These are phyloP conservation scores for Neurospora pannonica DNA, from an alignment of 495 filamentous ascomycete genomes.

Conservation along the genomic window DNA sequence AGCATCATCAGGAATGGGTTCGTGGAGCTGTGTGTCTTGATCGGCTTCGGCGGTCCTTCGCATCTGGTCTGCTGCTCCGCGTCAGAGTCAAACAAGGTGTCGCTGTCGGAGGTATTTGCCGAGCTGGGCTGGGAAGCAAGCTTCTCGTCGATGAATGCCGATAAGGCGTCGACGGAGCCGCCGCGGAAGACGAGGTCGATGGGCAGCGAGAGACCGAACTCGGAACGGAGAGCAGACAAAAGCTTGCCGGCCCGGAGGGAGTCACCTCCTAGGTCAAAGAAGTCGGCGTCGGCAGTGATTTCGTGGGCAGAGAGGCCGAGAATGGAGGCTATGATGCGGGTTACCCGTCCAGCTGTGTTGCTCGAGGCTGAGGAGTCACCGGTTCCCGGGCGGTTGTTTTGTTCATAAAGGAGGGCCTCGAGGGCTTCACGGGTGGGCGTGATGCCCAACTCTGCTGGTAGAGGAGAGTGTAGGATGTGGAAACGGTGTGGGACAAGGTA, in stretches of 20 bases:
- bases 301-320: conserved; percentile 16
- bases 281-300: conserved; percentile 22
- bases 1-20: conserved; percentile 27
- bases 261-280: conserved; percentile 37
- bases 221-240: conserved; percentile 27
- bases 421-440: not conserved
- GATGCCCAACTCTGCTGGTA: not conserved
- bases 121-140: conserved; percentile 8
- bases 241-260: conserved; percentile 35
- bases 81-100: not conserved
- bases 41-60: not conserved
- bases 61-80: not conserved
- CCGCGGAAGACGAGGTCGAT: conserved; percentile 33
- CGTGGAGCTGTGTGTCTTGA: conserved; percentile 29
- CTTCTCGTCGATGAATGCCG: conserved; percentile 15
- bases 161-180: conserved; percentile 20
- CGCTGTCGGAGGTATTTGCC: conserved; percentile 13
- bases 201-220: conserved; percentile 26
- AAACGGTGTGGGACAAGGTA: not conserved
- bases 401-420: not conserved
- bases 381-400: not conserved
- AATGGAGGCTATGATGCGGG: conserved; percentile 22
- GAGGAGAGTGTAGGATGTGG: not conserved
- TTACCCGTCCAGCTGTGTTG: conserved; percentile 18
- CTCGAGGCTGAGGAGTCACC: not conserved